These are phyloP conservation scores for Paramecium bursaria DNA, from an alignment of 73 alveolate species.

Conservation along the genomic window DNA sequence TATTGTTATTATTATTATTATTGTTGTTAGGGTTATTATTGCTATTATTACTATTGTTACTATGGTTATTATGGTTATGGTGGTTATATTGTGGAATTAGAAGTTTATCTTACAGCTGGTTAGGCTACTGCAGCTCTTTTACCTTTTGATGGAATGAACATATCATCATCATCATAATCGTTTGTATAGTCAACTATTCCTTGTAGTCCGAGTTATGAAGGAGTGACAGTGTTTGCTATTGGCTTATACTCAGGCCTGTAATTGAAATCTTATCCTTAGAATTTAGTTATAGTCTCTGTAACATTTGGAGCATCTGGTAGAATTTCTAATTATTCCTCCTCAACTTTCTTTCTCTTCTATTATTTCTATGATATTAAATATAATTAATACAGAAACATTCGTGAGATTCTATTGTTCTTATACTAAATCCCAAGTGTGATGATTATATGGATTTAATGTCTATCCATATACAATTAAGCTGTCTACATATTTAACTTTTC, in stretches of 20 bases:
- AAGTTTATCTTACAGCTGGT: background rate
- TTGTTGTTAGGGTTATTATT: background rate
- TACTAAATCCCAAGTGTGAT: slow-evolving; percentile 57
- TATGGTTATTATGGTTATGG: slow-evolving; percentile 12
- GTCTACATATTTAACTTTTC: slow-evolving; percentile 16
- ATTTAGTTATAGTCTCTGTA: slow-evolving; percentile 8
- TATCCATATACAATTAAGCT: slow-evolving; percentile 12
- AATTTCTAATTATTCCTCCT: background rate
- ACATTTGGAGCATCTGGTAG: slow-evolving; percentile 32
- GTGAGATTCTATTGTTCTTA: too few species aligned
- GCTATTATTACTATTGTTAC: background rate
- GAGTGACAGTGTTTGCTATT: background rate
- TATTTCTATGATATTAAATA: background rate
- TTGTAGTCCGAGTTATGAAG: slow-evolving; percentile 5
- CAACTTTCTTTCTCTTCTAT: slow-evolving; percentile 12
- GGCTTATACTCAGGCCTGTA: slow-evolving; percentile 12
- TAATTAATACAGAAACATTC: background rate
- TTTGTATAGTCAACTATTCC: slow-evolving; percentile 41
- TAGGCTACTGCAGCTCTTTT: slow-evolving; percentile 7
- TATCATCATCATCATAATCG: slow-evolving; percentile 8
- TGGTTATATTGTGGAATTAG: background rate
- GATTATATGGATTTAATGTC: slow-evolving; percentile 34
- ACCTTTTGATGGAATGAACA: slow-evolving; percentile 47
- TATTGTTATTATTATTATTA: background rate
- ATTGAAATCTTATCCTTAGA: background rate